Evolutionary conservation across 495 filamentous ascomycete genomes (phyloP).

Genomic region (Aspergillus biplanus): DNA sequence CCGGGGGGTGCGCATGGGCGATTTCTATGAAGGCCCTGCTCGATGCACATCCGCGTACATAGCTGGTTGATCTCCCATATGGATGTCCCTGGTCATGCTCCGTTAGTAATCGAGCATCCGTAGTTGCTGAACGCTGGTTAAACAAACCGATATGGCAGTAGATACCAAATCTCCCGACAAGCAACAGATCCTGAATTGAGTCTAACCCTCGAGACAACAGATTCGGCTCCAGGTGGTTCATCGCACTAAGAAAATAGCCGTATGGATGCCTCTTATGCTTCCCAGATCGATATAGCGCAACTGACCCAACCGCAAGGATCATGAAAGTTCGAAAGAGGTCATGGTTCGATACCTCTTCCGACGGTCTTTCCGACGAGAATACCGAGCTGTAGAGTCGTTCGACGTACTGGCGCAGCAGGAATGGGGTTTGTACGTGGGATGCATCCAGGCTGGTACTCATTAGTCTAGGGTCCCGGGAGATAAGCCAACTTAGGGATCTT

Average conservation of each 20-base stretch:
- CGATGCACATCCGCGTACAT: slow-evolving; percentile 34
- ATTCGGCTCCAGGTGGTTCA: slow-evolving; percentile 26
- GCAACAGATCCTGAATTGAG: slow-evolving; percentile 35
- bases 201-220: slow-evolving; percentile 28
- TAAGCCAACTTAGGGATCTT: no score
- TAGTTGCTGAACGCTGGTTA: not conserved
- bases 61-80: slow-evolving; percentile 35
- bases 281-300: slow-evolving; percentile 28
- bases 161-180: slow-evolving; percentile 34
- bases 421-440: slow-evolving; percentile 34
- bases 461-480: no score
- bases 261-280: slow-evolving; percentile 30
- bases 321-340: slow-evolving; percentile 32
- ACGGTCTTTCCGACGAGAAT: not conserved
- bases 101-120: no score
- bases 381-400: slow-evolving; percentile 20
- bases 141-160: slow-evolving; percentile 33
- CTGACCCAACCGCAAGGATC: slow-evolving; percentile 34
- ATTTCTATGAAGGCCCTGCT: slow-evolving; percentile 27
- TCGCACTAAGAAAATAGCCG: slow-evolving; percentile 33
- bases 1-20: not conserved
- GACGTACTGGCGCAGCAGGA: slow-evolving; percentile 30
- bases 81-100: slow-evolving; percentile 25
- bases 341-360: slow-evolving; percentile 14
- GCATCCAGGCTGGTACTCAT: slow-evolving; percentile 24